Evolutionary conservation across 1,284 basidiomycete species (phyloP).

Genomic region (Apiotrichum veenhuisii): DNA sequence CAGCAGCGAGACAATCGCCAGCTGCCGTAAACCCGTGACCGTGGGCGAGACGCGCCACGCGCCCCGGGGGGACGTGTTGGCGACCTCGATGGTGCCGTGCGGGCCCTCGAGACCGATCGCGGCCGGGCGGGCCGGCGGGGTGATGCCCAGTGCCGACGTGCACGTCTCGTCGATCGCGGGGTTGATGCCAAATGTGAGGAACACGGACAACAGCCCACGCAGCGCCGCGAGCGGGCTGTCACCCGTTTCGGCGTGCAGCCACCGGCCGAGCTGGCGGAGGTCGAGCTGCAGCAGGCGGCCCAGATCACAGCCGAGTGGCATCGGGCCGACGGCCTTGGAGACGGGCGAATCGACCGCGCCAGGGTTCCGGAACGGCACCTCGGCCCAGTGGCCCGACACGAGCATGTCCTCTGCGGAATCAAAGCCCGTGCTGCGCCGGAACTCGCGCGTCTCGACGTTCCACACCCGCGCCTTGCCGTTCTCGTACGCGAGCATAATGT

Average conservation of each 20-base stretch:
- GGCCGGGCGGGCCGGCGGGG: constrained; percentile 48
- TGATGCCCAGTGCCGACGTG: constrained; percentile 34
- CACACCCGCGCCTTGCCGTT: constrained; percentile 77
- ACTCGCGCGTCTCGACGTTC: constrained; percentile 79
- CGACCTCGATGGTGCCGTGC: constrained; percentile 5
- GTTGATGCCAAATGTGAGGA: constrained; percentile 54
- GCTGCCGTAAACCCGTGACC: constrained; percentile 63
- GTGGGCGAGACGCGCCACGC: constrained; percentile 68
- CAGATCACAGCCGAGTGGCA: constrained; percentile 10
- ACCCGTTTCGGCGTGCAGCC: constrained; percentile 20
- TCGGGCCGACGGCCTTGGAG: constrained; percentile 13
- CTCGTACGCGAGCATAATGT: constrained; percentile 72
- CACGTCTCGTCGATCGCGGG: constrained; percentile 67
- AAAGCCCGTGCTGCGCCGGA: constrained; percentile 73
- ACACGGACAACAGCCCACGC: constrained; percentile 45
- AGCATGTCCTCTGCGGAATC: constrained; percentile 75
- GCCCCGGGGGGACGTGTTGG: background rate
- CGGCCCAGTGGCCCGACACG: constrained; percentile 64
- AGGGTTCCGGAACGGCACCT: constrained; percentile 53
- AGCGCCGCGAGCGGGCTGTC: constrained; percentile 27
- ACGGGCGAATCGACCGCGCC: constrained; percentile 5
- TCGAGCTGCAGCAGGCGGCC: constrained; percentile 30
- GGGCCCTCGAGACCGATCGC: constrained; percentile 54
- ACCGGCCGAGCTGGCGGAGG: constrained; percentile 22
- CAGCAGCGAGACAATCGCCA: constrained; percentile 65